A percentile compares a stretch with the other conserved stretches of the same genome.
These are phyloP conservation scores for Mortierella sp. DNA, from an alignment of 371 early-diverging fungal species.

Conservation along the genomic window DNA sequence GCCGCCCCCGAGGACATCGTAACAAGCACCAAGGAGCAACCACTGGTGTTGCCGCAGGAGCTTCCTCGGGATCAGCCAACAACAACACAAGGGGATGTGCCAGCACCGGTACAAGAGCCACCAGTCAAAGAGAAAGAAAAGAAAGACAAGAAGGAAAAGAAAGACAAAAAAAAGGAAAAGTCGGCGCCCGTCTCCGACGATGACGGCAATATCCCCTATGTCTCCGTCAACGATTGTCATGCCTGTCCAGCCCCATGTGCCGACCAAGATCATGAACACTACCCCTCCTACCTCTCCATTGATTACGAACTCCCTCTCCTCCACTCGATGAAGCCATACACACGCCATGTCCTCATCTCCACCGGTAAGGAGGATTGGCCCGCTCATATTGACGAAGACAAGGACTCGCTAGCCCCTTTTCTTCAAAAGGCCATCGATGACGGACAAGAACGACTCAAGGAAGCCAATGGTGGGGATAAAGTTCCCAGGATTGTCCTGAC, in stretches of 20 bases:
- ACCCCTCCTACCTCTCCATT: conserved; percentile 75
- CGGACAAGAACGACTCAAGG: conserved; percentile 30
- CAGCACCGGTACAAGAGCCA: too few relatives aligned
- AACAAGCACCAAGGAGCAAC: too few relatives aligned
- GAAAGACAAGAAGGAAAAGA: conserved; percentile 3
- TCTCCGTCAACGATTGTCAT: conserved; percentile 53
- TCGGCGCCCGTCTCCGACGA: background rate
- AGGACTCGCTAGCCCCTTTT: conserved; percentile 57
- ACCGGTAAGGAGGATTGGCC: conserved; percentile 75
- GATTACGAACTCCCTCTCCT: conserved; percentile 63
- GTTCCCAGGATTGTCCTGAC: conserved; percentile 58
- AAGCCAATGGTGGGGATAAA: conserved; percentile 21
- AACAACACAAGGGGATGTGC: too few relatives aligned
- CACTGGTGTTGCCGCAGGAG: too few relatives aligned
- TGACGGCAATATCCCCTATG: conserved; percentile 28
- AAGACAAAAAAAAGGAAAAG: background rate
- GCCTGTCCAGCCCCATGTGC: conserved; percentile 59
- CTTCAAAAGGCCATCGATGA: conserved; percentile 33
- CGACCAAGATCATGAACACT: conserved; percentile 65
- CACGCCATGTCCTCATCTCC: conserved; percentile 74
- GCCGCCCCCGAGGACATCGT: background rate
- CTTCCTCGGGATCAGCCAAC: too few relatives aligned
- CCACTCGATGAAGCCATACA: conserved; percentile 78
- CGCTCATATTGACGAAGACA: conserved; percentile 66
- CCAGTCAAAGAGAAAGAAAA: background rate